These are phyloP conservation scores for Colletotrichum falcatum DNA, from an alignment of 2,329 filamentous ascomycete species.

Conservation along the genomic window DNA sequence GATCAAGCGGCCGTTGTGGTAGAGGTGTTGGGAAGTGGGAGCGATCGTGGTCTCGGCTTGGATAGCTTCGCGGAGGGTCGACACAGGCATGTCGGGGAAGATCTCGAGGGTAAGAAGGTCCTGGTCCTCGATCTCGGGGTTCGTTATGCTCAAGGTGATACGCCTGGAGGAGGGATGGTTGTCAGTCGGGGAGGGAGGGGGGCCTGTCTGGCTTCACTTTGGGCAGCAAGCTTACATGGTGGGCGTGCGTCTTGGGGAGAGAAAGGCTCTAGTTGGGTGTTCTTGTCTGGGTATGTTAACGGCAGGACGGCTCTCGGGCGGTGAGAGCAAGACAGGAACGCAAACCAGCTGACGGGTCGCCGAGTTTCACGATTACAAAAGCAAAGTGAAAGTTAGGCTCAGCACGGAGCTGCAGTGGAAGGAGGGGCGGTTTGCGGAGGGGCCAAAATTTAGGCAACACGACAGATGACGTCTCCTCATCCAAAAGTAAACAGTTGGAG, in stretches of 20 bases:
- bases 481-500: constrained; percentile 10
- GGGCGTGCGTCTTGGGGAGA: constrained; percentile 7
- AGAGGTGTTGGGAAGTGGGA: constrained; percentile 81
- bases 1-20: constrained; percentile 88
- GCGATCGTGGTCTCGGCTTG: constrained; percentile 84
- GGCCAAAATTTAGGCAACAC: constrained; percentile 33
- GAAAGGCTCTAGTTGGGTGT: background rate
- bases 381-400: constrained; percentile 28
- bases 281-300: background rate
- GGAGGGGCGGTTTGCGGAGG: constrained; percentile 36
- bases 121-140: constrained; percentile 73
- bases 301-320: background rate
- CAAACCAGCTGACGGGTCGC: constrained; percentile 2
- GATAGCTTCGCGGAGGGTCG: constrained; percentile 88
- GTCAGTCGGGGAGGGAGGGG: constrained; percentile 27
- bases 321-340: background rate
- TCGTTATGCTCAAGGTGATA: constrained; percentile 87
- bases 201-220: background rate
- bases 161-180: constrained; percentile 67
- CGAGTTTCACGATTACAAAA: constrained; percentile 36
- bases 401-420: constrained; percentile 26
- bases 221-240: constrained; percentile 30
- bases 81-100: constrained; percentile 83
- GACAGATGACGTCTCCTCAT: constrained; percentile 32
- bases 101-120: constrained; percentile 85